Percentiles rank a stretch among this genome's conserved stretches.
These are phyloP conservation scores for Blastocrithidia nonstop DNA, from an alignment of 208 protist genomes.

Conservation along the genomic window DNA sequence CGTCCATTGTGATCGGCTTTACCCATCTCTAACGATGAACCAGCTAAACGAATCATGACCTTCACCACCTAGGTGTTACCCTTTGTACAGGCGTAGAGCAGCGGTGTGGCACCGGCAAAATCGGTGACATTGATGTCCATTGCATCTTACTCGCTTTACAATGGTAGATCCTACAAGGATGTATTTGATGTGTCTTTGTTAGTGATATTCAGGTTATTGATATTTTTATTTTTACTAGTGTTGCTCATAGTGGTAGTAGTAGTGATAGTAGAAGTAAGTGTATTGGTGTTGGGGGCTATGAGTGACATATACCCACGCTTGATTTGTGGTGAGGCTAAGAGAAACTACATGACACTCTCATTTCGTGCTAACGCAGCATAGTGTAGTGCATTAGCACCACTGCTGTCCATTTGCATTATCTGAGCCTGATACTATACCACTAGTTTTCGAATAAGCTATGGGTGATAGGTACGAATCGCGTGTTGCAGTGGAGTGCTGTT, in stretches of 20 bases:
- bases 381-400: constrained; percentile 66
- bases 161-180: not conserved
- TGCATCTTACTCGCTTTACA: not conserved
- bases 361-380: constrained; percentile 26
- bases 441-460: constrained; percentile 62
- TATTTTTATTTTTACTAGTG: not conserved
- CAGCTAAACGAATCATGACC: constrained; percentile 14
- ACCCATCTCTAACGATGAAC: constrained; percentile 13
- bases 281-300: too few species aligned
- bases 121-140: constrained; percentile 69
- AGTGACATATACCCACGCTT: too few species aligned
- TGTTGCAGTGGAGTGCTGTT: constrained; percentile 55
- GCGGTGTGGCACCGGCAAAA: constrained; percentile 50
- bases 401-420: constrained; percentile 47
- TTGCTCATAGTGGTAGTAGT: too few species aligned
- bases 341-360: constrained; percentile 32
- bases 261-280: not conserved
- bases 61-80: constrained; percentile 47
- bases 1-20: constrained; percentile 30
- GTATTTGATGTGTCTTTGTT: constrained; percentile 1
- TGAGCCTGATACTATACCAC: constrained; percentile 52
- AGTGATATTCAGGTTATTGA: constrained; percentile 1
- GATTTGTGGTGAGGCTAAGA: too few species aligned
- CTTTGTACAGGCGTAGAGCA: constrained; percentile 61
- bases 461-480: constrained; percentile 64